Evolutionary conservation across 2,329 filamentous ascomycete species (phyloP).

Genomic region (Xylariaceae sp.): DNA sequence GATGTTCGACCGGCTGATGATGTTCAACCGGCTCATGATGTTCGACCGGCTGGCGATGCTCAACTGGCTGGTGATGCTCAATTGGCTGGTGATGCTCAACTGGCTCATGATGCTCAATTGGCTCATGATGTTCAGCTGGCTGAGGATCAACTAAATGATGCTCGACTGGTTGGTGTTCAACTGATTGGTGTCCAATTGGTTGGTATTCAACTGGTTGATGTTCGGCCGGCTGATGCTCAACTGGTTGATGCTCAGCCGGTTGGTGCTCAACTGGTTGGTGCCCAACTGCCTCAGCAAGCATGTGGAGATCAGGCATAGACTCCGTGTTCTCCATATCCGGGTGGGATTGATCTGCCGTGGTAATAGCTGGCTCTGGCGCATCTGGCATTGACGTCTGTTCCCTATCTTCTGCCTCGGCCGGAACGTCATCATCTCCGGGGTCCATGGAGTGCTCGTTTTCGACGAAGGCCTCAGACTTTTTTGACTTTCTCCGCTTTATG

Average conservation of each 20-base stretch:
- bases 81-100: slow-evolving; percentile 12
- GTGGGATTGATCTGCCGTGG: slow-evolving; percentile 4
- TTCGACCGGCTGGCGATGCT: not conserved
- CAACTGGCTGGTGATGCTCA: slow-evolving; percentile 20
- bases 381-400: not conserved
- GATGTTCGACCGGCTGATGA: not conserved
- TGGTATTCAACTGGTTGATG: not conserved
- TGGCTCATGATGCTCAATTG: slow-evolving; percentile 22
- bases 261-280: slow-evolving; percentile 8
- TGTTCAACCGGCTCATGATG: not conserved
- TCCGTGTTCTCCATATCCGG: slow-evolving; percentile 32
- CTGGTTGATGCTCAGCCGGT: not conserved
- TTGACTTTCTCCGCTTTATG: slow-evolving; percentile 29
- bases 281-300: slow-evolving; percentile 28
- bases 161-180: not conserved
- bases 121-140: not conserved
- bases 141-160: slow-evolving; percentile 18
- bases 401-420: slow-evolving; percentile 1
- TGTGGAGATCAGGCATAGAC: slow-evolving; percentile 34
- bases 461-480: slow-evolving; percentile 22
- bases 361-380: not conserved
- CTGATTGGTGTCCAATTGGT: slow-evolving; percentile 24
- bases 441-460: slow-evolving; percentile 21
- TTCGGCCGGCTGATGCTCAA: not conserved
- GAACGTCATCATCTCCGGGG: slow-evolving; percentile 16